phyloP scores from a whole-genome alignment of 345 rosid genomes.

The Citrus australasica region DNA sequence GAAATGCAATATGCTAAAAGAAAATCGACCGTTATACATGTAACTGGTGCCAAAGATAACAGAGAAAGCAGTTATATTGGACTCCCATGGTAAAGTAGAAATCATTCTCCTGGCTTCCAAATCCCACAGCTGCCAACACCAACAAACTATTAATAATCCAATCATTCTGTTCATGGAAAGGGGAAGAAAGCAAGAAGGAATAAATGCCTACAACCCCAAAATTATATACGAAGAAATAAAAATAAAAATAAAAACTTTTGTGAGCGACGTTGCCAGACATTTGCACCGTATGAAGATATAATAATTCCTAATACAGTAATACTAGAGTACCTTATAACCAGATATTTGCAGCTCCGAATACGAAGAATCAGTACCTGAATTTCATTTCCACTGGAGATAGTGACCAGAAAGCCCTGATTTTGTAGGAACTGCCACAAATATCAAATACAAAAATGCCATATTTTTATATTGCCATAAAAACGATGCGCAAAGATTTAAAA shows the following conservation, averaged over 20 bases:
- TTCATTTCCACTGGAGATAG: slow-evolving; percentile 65
- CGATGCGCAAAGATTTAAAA: background rate
- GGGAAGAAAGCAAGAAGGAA: slow-evolving; percentile 2
- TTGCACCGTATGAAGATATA: slow-evolving; percentile 1
- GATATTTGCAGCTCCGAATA: slow-evolving; percentile 4
- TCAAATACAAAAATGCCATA: background rate
- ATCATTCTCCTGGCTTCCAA: slow-evolving; percentile 53
- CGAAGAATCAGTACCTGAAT: slow-evolving; percentile 58
- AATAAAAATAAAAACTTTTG: background rate
- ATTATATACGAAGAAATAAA: background rate
- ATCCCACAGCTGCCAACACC: slow-evolving; percentile 75
- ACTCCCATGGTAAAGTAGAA: slow-evolving; percentile 63
- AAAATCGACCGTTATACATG: slow-evolving; percentile 45
- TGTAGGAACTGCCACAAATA: slow-evolving; percentile 56
- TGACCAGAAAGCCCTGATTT: slow-evolving; percentile 71
- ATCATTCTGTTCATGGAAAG: background rate
- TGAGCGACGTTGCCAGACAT: background rate
- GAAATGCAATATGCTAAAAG: slow-evolving; percentile 1
- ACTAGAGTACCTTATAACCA: slow-evolving; percentile 11
- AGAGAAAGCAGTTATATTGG: slow-evolving; percentile 77
- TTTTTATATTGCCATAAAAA: background rate
- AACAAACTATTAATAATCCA: slow-evolving; percentile 20
- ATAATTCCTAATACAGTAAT: slow-evolving; percentile 3
- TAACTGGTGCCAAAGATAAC: slow-evolving; percentile 64
- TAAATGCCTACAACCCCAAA: background rate